These are phyloP conservation scores for Thymus mandschuricus DNA, from an alignment of 257 asterid species.

Conservation along the genomic window DNA sequence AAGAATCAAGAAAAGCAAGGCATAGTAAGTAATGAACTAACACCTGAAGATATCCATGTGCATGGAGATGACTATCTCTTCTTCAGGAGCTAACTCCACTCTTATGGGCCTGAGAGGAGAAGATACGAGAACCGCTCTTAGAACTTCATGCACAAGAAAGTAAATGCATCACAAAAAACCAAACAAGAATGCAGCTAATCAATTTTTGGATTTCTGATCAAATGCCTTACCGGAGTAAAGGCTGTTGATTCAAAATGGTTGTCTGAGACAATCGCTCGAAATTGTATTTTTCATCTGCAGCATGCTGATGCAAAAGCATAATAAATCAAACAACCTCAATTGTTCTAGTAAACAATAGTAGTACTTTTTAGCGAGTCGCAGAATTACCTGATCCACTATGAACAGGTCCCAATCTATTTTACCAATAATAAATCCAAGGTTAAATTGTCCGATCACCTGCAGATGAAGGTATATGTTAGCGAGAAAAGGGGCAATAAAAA, in stretches of 20 bases:
- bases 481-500: constrained; percentile 2
- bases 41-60: constrained; percentile 88
- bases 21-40: constrained; percentile 14
- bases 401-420: constrained; percentile 87
- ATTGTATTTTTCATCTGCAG: constrained; percentile 98
- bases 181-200: not conserved
- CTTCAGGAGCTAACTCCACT: constrained; percentile 92
- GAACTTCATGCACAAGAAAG: constrained; percentile 26
- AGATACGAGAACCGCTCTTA: constrained; percentile 19
- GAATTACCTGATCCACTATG: constrained; percentile 92
- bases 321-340: constrained; percentile 22
- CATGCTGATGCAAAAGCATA: constrained; percentile 67
- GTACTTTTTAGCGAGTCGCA: constrained; percentile 14
- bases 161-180: not conserved
- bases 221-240: constrained; percentile 75
- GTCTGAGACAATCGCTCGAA: constrained; percentile 81
- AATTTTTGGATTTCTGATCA: constrained; percentile 27
- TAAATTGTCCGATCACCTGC: constrained; percentile 97
- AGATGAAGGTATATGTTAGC: constrained; percentile 28
- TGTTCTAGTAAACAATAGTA: constrained; percentile 1
- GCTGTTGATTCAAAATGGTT: constrained; percentile 93
- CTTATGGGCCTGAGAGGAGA: constrained; percentile 69
- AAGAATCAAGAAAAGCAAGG: constrained; percentile 7
- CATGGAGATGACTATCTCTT: constrained; percentile 90
- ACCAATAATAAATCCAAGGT: constrained; percentile 94